phyloP scores from a whole-genome alignment of 768 basidiomycete genomes.

The Termitomyces titanicus region DNA sequence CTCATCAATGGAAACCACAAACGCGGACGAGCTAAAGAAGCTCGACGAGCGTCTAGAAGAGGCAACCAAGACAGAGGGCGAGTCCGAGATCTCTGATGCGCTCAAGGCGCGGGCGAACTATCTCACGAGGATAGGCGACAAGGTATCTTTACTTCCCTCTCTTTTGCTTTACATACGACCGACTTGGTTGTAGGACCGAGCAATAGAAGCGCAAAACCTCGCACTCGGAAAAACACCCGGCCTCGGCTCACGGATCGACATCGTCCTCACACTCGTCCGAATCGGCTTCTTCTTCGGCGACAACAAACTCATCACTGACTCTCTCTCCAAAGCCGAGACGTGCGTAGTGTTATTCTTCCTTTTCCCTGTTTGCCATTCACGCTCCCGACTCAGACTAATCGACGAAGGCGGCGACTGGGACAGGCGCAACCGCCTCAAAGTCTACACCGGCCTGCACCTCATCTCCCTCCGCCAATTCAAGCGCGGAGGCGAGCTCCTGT shows the following conservation, averaged over 20 bases:
- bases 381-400: conserved; percentile 68
- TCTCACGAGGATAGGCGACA: conserved; percentile 87
- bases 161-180: too few relatives aligned
- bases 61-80: conserved; percentile 88
- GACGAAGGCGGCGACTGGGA: conserved; percentile 99
- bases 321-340: conserved; percentile 81
- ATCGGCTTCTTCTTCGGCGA: conserved; percentile 91
- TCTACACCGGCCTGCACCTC: conserved; percentile 85
- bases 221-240: conserved; percentile 92
- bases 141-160: conserved; percentile 23
- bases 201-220: conserved; percentile 74
- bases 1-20: conserved; percentile 60
- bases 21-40: conserved; percentile 66
- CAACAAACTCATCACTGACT: conserved; percentile 60
- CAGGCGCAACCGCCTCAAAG: conserved; percentile 92
- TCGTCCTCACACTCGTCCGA: conserved; percentile 82
- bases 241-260: conserved; percentile 89
- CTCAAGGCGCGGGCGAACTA: conserved; percentile 83
- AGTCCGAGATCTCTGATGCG: conserved; percentile 89
- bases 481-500: conserved; percentile 76
- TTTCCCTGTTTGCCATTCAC: background rate
- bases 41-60: conserved; percentile 79
- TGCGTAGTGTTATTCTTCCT: conserved; percentile 45
- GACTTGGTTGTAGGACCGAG: conserved; percentile 53
- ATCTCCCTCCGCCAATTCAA: conserved; percentile 92